Conservation (phyloP, 73 alveolate species). For the Halteria grandinella region DNA sequence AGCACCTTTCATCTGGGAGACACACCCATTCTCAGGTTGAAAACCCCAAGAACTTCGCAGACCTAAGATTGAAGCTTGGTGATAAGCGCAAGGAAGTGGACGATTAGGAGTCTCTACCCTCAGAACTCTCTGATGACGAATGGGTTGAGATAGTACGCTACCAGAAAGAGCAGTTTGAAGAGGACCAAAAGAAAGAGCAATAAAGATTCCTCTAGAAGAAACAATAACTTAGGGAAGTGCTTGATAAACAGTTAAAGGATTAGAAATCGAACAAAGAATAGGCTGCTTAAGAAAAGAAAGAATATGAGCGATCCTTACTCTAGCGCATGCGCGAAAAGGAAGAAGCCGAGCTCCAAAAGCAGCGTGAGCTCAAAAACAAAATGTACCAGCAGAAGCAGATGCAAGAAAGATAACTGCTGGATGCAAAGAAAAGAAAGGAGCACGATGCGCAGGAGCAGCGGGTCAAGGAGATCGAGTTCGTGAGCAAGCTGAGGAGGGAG, state of each 20-base stretch:
- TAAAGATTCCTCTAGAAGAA: slow-evolving; percentile 1
- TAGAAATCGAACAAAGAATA: neutral
- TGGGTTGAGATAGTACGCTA: slow-evolving; percentile 36
- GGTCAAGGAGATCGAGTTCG: slow-evolving; percentile 40
- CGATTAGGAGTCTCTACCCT: neutral
- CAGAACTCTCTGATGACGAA: slow-evolving; percentile 37
- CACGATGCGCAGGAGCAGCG: neutral
- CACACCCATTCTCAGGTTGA: neutral
- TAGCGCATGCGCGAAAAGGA: neutral
- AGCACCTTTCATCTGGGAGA: too few relatives aligned
- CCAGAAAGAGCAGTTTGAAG: slow-evolving; percentile 29
- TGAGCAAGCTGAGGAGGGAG: slow-evolving; percentile 33
- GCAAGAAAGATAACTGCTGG: slow-evolving; percentile 32
- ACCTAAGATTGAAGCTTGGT: neutral
- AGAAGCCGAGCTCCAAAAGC: neutral
- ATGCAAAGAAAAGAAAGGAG: slow-evolving; percentile 23
- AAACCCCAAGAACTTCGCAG: slow-evolving; percentile 20
- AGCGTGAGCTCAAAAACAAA: slow-evolving; percentile 10
- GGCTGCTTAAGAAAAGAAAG: slow-evolving; percentile 20
- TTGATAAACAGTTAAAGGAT: slow-evolving; percentile 36
- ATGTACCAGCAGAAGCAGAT: slow-evolving; percentile 16
- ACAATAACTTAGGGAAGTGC: slow-evolving; percentile 17
- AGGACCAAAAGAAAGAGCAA: slow-evolving; percentile 11
- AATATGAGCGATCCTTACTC: neutral
- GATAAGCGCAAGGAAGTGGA: neutral